phyloP scores from a whole-genome alignment of 371 early-diverging fungal genomes.

The Syncephalastrum racemosum region DNA sequence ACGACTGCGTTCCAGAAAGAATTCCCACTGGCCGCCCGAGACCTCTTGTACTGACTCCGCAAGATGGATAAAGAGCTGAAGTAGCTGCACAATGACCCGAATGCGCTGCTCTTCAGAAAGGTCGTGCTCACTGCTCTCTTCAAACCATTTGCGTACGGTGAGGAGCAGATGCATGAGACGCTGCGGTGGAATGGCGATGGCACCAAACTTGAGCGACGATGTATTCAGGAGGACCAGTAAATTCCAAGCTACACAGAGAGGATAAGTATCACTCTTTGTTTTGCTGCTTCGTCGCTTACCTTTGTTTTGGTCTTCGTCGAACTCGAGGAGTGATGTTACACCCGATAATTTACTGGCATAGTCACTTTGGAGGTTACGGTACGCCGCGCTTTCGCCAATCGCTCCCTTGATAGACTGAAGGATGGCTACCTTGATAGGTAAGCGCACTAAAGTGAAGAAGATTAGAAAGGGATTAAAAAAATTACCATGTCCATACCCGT shows the following conservation, averaged over 20 bases:
- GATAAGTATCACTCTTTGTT: not conserved
- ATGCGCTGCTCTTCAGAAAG: slow-evolving; percentile 19
- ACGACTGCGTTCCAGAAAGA: slow-evolving; percentile 45
- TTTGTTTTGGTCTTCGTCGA: slow-evolving; percentile 18
- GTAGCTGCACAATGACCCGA: slow-evolving; percentile 37
- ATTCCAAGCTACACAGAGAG: slow-evolving; percentile 23
- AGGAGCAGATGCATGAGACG: slow-evolving; percentile 50
- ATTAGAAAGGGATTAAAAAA: not conserved
- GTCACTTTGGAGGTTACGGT: slow-evolving; percentile 41
- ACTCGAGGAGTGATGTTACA: slow-evolving; percentile 20
- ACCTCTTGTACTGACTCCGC: slow-evolving; percentile 51
- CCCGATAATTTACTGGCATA: slow-evolving; percentile 37
- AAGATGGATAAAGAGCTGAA: slow-evolving; percentile 38
- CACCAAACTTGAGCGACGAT: slow-evolving; percentile 28
- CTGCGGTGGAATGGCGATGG: slow-evolving; percentile 47
- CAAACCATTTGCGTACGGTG: slow-evolving; percentile 45
- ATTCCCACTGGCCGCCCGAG: slow-evolving; percentile 57
- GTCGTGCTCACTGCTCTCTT: slow-evolving; percentile 20
- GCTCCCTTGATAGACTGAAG: slow-evolving; percentile 27
- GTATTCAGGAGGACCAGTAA: slow-evolving; percentile 34
- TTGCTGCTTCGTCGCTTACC: slow-evolving; percentile 15
- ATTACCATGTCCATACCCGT: slow-evolving; percentile 12
- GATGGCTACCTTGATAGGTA: slow-evolving; percentile 34
- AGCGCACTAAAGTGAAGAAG: slow-evolving; percentile 15
- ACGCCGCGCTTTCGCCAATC: slow-evolving; percentile 19